These are phyloP conservation scores for Lepidium didymum DNA, from an alignment of 345 rosid species.

Conservation along the genomic window DNA sequence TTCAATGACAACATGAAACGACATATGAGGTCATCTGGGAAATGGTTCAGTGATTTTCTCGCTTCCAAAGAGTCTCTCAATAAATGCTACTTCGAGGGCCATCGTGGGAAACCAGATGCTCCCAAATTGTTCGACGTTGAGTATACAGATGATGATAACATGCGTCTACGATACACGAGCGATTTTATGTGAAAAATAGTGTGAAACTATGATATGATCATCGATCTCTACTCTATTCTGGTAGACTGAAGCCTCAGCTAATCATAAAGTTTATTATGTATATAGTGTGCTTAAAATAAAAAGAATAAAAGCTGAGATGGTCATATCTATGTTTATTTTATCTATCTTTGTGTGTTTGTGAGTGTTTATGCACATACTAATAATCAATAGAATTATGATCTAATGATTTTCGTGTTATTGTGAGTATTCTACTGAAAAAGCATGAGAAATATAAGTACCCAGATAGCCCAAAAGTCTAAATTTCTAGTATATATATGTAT, in stretches of 20 bases:
- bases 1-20: conserved; percentile 33
- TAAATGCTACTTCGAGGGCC: conserved; percentile 23
- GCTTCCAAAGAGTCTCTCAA: conserved; percentile 9
- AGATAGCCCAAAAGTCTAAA: too few species aligned
- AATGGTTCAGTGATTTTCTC: conserved; percentile 28
- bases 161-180: background rate
- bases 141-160: background rate
- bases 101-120: conserved; percentile 16
- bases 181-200: conserved; percentile 17
- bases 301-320: conserved; percentile 8
- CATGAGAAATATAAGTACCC: too few species aligned
- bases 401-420: background rate
- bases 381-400: conserved; percentile 3
- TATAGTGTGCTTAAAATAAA: background rate
- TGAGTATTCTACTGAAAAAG: too few species aligned
- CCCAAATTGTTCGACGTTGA: conserved; percentile 19
- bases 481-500: too few species aligned
- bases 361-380: background rate
- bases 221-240: background rate
- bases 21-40: conserved; percentile 27
- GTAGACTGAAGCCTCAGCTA: background rate
- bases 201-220: conserved; percentile 2
- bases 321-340: background rate
- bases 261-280: background rate
- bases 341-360: background rate